Evolutionary conservation across 2,329 filamentous ascomycete species (phyloP).

Genomic region (Emmonsiellopsis sp.): DNA sequence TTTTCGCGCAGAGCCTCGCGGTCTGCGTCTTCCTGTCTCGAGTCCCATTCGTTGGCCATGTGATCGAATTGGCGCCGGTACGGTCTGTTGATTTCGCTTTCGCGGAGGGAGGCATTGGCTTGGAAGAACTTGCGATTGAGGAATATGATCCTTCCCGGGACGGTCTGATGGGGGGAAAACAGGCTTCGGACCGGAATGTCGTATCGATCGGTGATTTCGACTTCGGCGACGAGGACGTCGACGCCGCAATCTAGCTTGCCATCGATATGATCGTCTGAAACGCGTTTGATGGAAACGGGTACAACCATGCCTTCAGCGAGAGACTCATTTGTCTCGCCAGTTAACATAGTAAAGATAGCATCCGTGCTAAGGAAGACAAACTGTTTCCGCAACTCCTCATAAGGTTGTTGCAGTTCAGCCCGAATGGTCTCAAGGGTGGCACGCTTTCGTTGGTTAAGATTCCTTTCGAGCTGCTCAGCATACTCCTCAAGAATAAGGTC

Average conservation of each 20-base stretch:
- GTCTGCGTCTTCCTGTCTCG: slow-evolving; percentile 68
- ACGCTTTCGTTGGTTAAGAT: slow-evolving; percentile 89
- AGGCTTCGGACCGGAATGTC: slow-evolving; percentile 61
- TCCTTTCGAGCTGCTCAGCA: slow-evolving; percentile 84
- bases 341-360: slow-evolving; percentile 93
- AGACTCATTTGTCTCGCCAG: slow-evolving; percentile 79
- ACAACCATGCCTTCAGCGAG: slow-evolving; percentile 87
- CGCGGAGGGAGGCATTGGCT: slow-evolving; percentile 74
- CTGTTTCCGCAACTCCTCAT: slow-evolving; percentile 82
- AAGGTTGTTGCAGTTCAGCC: slow-evolving; percentile 82
- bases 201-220: slow-evolving; percentile 67
- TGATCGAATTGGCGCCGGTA: slow-evolving; percentile 62
- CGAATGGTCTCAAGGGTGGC: slow-evolving; percentile 94
- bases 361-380: slow-evolving; percentile 63
- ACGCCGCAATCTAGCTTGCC: slow-evolving; percentile 90
- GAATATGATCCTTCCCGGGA: slow-evolving; percentile 78
- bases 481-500: slow-evolving; percentile 95
- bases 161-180: slow-evolving; percentile 71
- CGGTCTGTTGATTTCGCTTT: slow-evolving; percentile 67
- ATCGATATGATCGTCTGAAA: slow-evolving; percentile 87
- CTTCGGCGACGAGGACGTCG: slow-evolving; percentile 74
- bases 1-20: slow-evolving; percentile 77
- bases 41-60: slow-evolving; percentile 78
- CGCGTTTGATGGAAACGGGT: slow-evolving; percentile 76
- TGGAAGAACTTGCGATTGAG: slow-evolving; percentile 80